Evolutionary conservation across 768 basidiomycete genomes (phyloP).

Genomic region (Mrakia gelida): DNA sequence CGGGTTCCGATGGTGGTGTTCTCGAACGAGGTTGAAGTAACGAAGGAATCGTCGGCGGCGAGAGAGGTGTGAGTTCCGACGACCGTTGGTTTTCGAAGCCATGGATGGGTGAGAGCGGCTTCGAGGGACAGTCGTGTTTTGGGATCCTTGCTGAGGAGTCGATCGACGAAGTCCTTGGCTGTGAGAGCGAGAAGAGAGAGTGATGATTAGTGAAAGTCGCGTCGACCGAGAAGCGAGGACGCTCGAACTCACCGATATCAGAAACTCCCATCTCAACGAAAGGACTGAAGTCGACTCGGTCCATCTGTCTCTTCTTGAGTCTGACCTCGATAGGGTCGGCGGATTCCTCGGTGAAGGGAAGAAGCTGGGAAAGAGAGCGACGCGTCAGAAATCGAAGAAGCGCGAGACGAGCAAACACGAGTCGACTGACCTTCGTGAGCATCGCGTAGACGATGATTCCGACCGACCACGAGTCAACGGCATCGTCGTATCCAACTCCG

Average conservation of each 20-base stretch:
- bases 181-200: slow-evolving; percentile 11
- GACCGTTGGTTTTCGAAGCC: slow-evolving; percentile 52
- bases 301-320: slow-evolving; percentile 50
- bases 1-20: not conserved
- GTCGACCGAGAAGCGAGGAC: not conserved
- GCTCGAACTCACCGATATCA: slow-evolving; percentile 50
- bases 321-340: slow-evolving; percentile 54
- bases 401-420: not conserved
- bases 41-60: not conserved
- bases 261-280: slow-evolving; percentile 50
- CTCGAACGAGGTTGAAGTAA: not conserved
- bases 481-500: slow-evolving; percentile 66
- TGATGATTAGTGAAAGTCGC: not conserved
- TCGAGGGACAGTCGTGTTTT: slow-evolving; percentile 63
- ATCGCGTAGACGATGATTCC: slow-evolving; percentile 83
- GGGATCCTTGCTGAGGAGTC: slow-evolving; percentile 65
- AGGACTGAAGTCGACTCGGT: slow-evolving; percentile 59
- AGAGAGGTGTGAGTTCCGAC: not conserved
- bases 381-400: not conserved
- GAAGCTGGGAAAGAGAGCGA: slow-evolving; percentile 49
- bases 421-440: slow-evolving; percentile 53
- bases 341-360: slow-evolving; percentile 78
- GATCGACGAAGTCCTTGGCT: slow-evolving; percentile 64
- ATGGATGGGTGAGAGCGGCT: slow-evolving; percentile 66
- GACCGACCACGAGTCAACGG: slow-evolving; percentile 94